phyloP scores from a whole-genome alignment of 495 filamentous ascomycete genomes.

The Aspergillus nidulans region DNA sequence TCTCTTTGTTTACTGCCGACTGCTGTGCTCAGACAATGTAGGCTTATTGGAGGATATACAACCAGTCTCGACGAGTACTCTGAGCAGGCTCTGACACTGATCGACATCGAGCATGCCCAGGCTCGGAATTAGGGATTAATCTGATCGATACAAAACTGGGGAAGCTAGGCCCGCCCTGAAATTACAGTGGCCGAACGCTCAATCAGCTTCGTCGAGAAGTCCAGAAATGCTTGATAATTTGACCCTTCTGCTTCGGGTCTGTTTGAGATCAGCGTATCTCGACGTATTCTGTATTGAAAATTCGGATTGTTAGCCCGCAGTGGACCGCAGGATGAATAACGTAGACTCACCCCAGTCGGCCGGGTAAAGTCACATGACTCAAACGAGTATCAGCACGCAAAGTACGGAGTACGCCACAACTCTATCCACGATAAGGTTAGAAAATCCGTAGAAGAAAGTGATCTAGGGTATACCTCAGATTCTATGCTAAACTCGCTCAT shows the following conservation, averaged over 20 bases:
- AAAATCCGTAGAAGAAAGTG: too few species aligned
- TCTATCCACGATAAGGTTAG: not conserved
- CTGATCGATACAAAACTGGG: not conserved
- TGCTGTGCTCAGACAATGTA: not conserved
- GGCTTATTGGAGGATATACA: too few species aligned
- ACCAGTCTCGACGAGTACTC: too few species aligned
- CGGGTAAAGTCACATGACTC: too few species aligned
- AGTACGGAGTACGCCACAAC: not conserved
- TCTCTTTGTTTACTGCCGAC: too few species aligned
- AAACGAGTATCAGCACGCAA: not conserved
- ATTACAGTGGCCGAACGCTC: not conserved
- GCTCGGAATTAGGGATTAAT: not conserved
- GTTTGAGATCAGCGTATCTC: not conserved
- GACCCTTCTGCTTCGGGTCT: not conserved
- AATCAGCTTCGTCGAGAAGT: not conserved
- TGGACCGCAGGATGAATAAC: constrained; percentile 3
- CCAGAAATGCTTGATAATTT: not conserved
- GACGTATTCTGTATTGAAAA: too few species aligned
- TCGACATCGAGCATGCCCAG: not conserved
- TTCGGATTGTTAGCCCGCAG: not conserved
- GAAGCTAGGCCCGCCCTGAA: not conserved
- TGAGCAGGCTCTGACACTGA: not conserved
- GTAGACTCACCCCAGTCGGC: too few species aligned
- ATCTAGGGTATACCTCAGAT: not conserved
- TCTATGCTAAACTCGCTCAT: too few species aligned